These are phyloP conservation scores for Larix kaempferi DNA, from an alignment of 75 land plant species.

Conservation along the genomic window DNA sequence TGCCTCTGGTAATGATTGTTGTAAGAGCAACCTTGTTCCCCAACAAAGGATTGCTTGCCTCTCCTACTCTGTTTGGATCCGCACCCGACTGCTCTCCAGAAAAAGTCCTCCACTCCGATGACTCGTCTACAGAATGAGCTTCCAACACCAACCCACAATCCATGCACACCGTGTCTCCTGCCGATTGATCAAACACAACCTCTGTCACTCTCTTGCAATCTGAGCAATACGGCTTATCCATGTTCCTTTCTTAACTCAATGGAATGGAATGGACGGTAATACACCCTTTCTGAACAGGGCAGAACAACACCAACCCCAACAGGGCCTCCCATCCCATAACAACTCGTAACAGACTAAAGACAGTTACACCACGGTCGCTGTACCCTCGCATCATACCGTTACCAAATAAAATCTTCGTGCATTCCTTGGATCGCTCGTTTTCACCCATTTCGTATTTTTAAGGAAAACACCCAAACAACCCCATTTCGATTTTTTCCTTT, in stretches of 20 bases:
- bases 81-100: conserved; percentile 13
- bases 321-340: too few species aligned
- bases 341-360: too few species aligned
- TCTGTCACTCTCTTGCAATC: conserved; percentile 20
- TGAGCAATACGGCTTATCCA: conserved; percentile 14
- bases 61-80: conserved; percentile 36
- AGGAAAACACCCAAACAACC: too few species aligned
- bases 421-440: too few species aligned
- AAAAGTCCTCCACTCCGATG: conserved; percentile 34
- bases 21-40: conserved; percentile 22
- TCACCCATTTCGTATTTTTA: too few species aligned
- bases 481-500: too few species aligned
- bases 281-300: too few species aligned
- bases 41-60: conserved; percentile 32
- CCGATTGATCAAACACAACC: conserved; percentile 31
- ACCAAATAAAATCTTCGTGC: too few species aligned
- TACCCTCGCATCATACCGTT: too few species aligned
- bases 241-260: not conserved
- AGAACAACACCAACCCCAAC: too few species aligned
- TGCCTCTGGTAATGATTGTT: conserved; percentile 22
- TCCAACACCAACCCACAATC: conserved; percentile 37
- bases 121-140: conserved; percentile 26
- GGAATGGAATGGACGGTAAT: too few species aligned
- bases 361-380: too few species aligned
- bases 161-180: conserved; percentile 35